Evolutionary conservation across 805 yeast genomes (phyloP), one percentile per base, ranked within the genome.

Genomic region (Monosporozyma aquatica): DNA sequence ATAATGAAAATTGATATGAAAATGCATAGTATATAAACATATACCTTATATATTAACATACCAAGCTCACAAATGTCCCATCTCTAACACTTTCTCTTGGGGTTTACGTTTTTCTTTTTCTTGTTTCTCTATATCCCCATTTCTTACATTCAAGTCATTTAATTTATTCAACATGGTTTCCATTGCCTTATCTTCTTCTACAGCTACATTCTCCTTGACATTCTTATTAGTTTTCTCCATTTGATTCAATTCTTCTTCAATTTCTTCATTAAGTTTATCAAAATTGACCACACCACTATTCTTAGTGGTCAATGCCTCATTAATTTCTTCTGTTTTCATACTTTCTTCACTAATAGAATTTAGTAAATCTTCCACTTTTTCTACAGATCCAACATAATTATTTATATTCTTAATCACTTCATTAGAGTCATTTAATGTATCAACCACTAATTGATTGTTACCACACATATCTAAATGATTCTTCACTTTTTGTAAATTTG

Each of bases 391-490:
- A 26, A 66, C 47, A 38, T 64, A 65, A 7, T 56, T 41, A 44
- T 72, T 72, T 37, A 74, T 58, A 21, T 54, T 46, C 38, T 55
- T 54, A 26, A 74, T 56, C 15, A 68, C 54, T 7, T 51, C 51
- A 4, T 64, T 55, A 18, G 73, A 66, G 14, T 61, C 56, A 41
- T 59, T 54, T 17, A 74, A 46, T 3, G 71, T 68, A 14, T 54
- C 56, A 6, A 68, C 40, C 5, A 72, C 49, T 17, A 64, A 59
- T 25, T 58, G 55, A 48, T 71, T 71, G 9, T 68, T 67, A 9
- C 65, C 50, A 4, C 76, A 69, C 39, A 62, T 59, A 49, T 73
- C 74, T 38, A 74, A 64, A 44, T 69, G 67, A 42, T 50, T 55
- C 40, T 67, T 51, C 2, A 72, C 59, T 5, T 59, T 49, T 38